Evolutionary conservation across 2,329 filamentous ascomycete species (phyloP).

Genomic region (Calonectria naviculata): DNA sequence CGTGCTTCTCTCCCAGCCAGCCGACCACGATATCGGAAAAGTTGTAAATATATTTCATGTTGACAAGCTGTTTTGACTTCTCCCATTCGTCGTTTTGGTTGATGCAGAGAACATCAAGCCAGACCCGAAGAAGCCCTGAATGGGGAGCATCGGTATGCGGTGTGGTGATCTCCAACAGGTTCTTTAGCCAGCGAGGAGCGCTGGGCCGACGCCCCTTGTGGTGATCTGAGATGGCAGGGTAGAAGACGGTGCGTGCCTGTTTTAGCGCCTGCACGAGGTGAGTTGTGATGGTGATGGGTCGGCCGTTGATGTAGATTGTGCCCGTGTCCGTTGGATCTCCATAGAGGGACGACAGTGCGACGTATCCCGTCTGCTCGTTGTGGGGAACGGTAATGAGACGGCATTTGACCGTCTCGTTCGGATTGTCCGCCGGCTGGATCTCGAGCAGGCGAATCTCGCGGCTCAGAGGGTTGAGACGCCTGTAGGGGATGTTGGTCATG

Average conservation of each 20-base stretch:
- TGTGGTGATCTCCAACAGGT: constrained; percentile 9
- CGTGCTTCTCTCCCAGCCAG: constrained; percentile 45
- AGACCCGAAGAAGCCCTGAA: constrained; percentile 39
- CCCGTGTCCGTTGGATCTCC: constrained; percentile 44
- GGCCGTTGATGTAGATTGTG: constrained; percentile 42
- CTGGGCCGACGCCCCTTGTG: constrained; percentile 21
- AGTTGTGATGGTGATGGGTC: constrained; percentile 39
- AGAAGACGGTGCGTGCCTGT: constrained; percentile 47
- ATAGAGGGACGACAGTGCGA: constrained; percentile 45
- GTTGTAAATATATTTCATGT: constrained; percentile 44
- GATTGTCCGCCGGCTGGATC: constrained; percentile 40
- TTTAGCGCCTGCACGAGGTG: constrained; percentile 45
- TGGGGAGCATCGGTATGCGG: constrained; percentile 18
- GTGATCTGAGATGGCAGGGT: constrained; percentile 33
- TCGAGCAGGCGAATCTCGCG: constrained; percentile 48
- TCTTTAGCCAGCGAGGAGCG: constrained; percentile 29
- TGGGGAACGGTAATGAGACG: constrained; percentile 45
- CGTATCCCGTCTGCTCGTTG: constrained; percentile 38
- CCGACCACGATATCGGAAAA: constrained; percentile 47
- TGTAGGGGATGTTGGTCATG: constrained; percentile 18
- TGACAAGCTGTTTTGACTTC: constrained; percentile 40
- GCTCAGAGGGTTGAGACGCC: constrained; percentile 22
- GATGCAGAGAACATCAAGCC: constrained; percentile 46
- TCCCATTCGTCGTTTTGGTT: constrained; percentile 42
- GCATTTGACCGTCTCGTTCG: constrained; percentile 45